Percentiles rank a stretch among this genome's conserved stretches.
phyloP scores from a whole-genome alignment of 2,329 filamentous ascomycete species.

The Elsinoe ampelina region DNA sequence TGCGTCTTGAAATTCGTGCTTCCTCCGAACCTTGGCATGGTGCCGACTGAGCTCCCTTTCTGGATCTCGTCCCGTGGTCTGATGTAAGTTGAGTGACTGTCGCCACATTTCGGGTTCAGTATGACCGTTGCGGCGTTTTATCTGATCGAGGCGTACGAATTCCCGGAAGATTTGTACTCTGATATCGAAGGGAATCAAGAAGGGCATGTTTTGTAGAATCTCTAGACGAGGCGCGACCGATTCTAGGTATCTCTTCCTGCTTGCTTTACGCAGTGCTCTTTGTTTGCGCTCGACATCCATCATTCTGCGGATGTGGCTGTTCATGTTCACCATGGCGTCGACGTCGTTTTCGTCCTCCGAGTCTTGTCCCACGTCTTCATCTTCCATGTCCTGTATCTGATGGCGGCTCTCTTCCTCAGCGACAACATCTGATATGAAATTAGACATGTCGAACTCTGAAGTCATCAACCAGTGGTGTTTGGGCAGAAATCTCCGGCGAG shows the following conservation, averaged over 20 bases:
- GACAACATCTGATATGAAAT: constrained; percentile 79
- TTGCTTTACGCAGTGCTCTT: constrained; percentile 55
- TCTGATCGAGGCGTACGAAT: constrained; percentile 78
- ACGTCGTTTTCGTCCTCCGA: constrained; percentile 31
- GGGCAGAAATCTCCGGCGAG: constrained; percentile 73
- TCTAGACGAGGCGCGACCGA: constrained; percentile 78
- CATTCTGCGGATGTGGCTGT: constrained; percentile 23
- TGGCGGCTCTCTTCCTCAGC: constrained; percentile 73
- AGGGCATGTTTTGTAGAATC: constrained; percentile 91
- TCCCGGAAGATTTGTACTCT: constrained; percentile 87
- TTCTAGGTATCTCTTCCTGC: constrained; percentile 63
- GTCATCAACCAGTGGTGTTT: constrained; percentile 93
- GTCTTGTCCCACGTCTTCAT: constrained; percentile 44
- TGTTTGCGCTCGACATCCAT: constrained; percentile 20
- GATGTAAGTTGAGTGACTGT: constrained; percentile 32
- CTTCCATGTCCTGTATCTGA: constrained; percentile 55
- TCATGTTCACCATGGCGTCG: background rate
- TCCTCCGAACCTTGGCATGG: constrained; percentile 69
- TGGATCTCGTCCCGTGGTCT: background rate
- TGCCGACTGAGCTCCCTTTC: constrained; percentile 45
- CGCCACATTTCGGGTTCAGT: constrained; percentile 70
- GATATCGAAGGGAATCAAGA: constrained; percentile 87
- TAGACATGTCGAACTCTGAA: constrained; percentile 72
- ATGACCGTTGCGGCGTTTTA: constrained; percentile 55
- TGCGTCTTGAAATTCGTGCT: constrained; percentile 76